Evolutionary conservation across 345 rosid genomes (phyloP).

Genomic region (Psidium guajava): DNA sequence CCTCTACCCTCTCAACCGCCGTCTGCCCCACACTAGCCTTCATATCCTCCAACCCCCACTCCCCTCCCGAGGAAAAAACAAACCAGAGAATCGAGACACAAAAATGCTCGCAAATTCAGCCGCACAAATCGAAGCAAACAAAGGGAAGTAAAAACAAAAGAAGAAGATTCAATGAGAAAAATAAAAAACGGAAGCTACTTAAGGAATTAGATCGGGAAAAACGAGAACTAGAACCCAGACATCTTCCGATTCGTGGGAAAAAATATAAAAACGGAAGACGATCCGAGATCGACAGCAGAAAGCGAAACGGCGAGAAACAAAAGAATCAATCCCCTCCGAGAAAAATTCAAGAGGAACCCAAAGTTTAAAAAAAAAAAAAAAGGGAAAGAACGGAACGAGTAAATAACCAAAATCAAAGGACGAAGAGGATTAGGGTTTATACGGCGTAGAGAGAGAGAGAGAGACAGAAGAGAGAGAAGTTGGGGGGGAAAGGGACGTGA

Average conservation of each 20-base stretch:
- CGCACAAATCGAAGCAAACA: neutral
- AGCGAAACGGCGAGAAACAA: neutral
- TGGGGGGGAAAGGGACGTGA: slow-evolving; percentile 12
- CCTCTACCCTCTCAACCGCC: slow-evolving; percentile 37
- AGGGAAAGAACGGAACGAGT: too few species aligned
- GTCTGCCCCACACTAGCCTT: slow-evolving; percentile 29
- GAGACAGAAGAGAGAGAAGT: neutral
- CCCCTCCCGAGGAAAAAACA: neutral
- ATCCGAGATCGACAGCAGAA: slow-evolving; percentile 2
- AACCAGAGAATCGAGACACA: slow-evolving; percentile 1
- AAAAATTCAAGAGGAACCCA: neutral
- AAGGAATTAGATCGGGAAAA: neutral
- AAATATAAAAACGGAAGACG: slow-evolving; percentile 43
- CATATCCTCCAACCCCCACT: slow-evolving; percentile 12
- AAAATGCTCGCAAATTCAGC: neutral
- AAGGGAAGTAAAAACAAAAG: neutral
- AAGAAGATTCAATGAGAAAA: too few species aligned
- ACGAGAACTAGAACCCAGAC: slow-evolving; percentile 2
- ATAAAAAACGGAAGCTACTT: neutral
- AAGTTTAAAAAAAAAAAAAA: neutral
- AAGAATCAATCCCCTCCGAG: neutral
- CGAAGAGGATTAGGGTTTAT: slow-evolving; percentile 9
- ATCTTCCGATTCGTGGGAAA: slow-evolving; percentile 41
- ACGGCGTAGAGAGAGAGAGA: neutral
- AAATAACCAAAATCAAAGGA: neutral